Conservation (phyloP, 2,329 filamentous ascomycete genomes). For the Cladosporium austrohemisphaericum region DNA sequence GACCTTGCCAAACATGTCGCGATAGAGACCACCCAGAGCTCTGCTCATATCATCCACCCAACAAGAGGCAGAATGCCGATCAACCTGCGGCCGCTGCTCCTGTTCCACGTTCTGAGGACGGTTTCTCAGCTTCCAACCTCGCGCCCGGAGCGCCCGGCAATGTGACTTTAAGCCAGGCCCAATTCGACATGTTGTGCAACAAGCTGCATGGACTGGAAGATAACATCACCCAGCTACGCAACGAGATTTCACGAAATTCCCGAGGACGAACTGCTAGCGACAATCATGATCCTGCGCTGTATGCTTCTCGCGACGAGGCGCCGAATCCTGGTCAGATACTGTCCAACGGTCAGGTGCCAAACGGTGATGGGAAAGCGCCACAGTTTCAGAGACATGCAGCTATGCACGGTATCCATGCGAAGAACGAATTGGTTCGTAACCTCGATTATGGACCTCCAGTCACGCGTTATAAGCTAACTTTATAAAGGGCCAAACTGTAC, state of each 20-base stretch:
- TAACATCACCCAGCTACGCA: constrained; percentile 42
- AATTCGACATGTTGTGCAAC: constrained; percentile 47
- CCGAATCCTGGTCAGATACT: not conserved
- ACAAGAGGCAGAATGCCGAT: constrained; percentile 33
- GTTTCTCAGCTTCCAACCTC: not conserved
- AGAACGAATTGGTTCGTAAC: constrained; percentile 44
- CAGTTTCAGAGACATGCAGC: constrained; percentile 36
- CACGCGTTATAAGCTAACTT: constrained; percentile 7
- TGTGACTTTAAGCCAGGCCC: constrained; percentile 34
- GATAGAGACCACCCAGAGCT: constrained; percentile 50
- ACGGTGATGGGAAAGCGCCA: constrained; percentile 12
- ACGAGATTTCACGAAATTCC: constrained; percentile 28
- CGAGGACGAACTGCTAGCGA: not conserved
- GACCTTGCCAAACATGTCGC: constrained; percentile 50
- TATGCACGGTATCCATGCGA: constrained; percentile 57
- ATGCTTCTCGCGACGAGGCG: not conserved
- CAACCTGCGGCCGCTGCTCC: constrained; percentile 15
- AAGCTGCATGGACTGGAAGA: constrained; percentile 48
- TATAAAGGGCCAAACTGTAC: constrained; percentile 57
- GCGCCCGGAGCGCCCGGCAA: constrained; percentile 11
- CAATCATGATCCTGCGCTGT: not conserved
- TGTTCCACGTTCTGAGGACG: constrained; percentile 14
- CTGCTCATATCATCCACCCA: constrained; percentile 40
- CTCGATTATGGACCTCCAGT: not conserved
- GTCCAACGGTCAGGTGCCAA: constrained; percentile 4